These are phyloP conservation scores for Capsicum pubescens DNA, from an alignment of 257 asterid genomes.

Conservation along the genomic window DNA sequence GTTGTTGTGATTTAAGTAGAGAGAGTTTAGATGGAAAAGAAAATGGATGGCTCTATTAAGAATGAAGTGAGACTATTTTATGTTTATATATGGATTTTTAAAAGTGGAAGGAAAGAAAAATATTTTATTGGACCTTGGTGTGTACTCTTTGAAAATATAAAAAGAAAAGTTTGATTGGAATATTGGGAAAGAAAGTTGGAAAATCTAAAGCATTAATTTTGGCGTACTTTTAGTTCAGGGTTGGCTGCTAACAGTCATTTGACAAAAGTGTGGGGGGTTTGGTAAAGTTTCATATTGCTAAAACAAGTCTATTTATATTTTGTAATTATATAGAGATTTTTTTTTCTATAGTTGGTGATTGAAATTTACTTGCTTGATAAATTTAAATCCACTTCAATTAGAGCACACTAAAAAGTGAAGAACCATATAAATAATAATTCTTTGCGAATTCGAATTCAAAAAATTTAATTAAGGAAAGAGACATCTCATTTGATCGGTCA, in stretches of 20 bases:
- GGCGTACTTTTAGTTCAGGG: slow-evolving; percentile 36
- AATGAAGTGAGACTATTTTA: neutral
- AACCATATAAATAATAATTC: neutral
- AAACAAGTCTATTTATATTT: neutral
- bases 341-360: neutral
- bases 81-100: neutral
- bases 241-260: slow-evolving; percentile 38
- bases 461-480: neutral
- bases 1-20: neutral
- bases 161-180: neutral
- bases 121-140: slow-evolving; percentile 16
- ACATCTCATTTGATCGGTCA: neutral
- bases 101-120: neutral
- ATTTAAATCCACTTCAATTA: neutral
- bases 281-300: neutral
- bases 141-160: slow-evolving; percentile 23
- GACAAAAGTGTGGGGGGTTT: neutral
- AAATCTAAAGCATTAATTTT: slow-evolving; percentile 23
- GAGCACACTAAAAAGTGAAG: neutral
- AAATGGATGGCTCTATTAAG: neutral
- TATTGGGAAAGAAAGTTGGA: slow-evolving; percentile 33
- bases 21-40: neutral
- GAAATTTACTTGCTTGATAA: neutral
- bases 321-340: neutral
- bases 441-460: neutral